phyloP scores from a whole-genome alignment of 1,139 yeast genomes.

The Arxiozyma bovina region DNA sequence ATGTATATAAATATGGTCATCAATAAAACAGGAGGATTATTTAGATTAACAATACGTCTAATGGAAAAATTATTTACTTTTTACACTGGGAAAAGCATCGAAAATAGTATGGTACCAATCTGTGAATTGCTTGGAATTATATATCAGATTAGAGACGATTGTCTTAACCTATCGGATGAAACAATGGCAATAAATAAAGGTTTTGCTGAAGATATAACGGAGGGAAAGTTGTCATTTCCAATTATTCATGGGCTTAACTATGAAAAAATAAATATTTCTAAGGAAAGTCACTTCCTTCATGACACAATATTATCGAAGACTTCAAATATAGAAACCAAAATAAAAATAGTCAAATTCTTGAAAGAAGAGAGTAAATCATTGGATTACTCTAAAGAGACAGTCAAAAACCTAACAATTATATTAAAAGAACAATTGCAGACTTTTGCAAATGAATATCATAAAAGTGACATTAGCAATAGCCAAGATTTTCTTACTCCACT shows the following conservation, averaged over 20 bases:
- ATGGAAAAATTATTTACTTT: conserved; percentile 37
- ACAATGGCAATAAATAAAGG: conserved; percentile 62
- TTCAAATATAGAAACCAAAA: conserved; percentile 36
- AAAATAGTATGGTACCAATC: conserved; percentile 40
- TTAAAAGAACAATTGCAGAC: conserved; percentile 11
- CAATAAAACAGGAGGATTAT: conserved; percentile 84
- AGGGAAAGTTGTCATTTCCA: conserved; percentile 83
- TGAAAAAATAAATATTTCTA: conserved; percentile 17
- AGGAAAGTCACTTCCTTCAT: conserved; percentile 33
- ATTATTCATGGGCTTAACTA: conserved; percentile 53
- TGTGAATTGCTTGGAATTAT: conserved; percentile 75
- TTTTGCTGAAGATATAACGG: conserved; percentile 77
- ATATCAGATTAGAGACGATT: conserved; percentile 80
- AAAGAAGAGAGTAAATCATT: conserved; percentile 33
- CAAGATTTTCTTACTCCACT: conserved; percentile 4
- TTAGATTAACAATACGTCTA: conserved; percentile 61
- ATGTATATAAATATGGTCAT: conserved; percentile 74
- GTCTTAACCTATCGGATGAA: conserved; percentile 50
- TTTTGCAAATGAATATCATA: conserved; percentile 10
- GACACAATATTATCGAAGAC: conserved; percentile 37
- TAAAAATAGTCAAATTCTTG: conserved; percentile 42
- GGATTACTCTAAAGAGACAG: conserved; percentile 17
- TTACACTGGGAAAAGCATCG: conserved; percentile 1
- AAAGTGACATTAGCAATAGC: conserved; percentile 4
- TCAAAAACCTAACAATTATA: conserved; percentile 13